Evolutionary conservation across 768 basidiomycete species (phyloP).

Genomic region (Hygrophoropsis aurantiaca): DNA sequence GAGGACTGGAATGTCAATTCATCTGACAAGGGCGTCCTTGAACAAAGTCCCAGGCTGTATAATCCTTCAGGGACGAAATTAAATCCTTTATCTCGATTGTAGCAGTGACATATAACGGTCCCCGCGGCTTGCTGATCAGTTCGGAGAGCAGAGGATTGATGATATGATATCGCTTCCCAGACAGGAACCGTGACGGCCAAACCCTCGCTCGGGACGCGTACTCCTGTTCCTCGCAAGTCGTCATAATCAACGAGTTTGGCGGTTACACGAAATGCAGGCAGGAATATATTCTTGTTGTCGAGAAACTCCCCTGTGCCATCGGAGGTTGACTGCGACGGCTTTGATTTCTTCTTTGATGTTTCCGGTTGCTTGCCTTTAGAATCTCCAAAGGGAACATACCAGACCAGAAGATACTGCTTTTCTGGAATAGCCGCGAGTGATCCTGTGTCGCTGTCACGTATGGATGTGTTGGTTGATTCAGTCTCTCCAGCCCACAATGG

Average conservation of each 20-base stretch:
- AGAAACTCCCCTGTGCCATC: conserved; percentile 24
- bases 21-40: conserved; percentile 17
- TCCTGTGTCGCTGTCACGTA: conserved; percentile 20
- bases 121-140: conserved; percentile 37
- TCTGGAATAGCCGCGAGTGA: conserved; percentile 43
- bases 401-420: conserved; percentile 73
- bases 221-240: conserved; percentile 70
- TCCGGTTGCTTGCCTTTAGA: conserved; percentile 20
- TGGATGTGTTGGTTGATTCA: conserved; percentile 41
- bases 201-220: conserved; percentile 72
- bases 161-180: conserved; percentile 43
- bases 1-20: conserved; percentile 10
- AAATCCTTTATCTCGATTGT: conserved; percentile 63
- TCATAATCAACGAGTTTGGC: conserved; percentile 72
- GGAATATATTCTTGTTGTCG: conserved; percentile 49
- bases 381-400: conserved; percentile 64
- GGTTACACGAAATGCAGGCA: conserved; percentile 68
- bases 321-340: conserved; percentile 24
- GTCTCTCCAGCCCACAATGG: conserved; percentile 84
- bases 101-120: conserved; percentile 58
- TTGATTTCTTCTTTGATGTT: conserved; percentile 29
- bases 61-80: conserved; percentile 83
- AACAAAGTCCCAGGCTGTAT: conserved; percentile 69
- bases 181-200: conserved; percentile 66
- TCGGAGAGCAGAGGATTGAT: conserved; percentile 27